Conservation (phyloP, 2,329 filamentous ascomycete species). For the Talaromyces piceae region DNA sequence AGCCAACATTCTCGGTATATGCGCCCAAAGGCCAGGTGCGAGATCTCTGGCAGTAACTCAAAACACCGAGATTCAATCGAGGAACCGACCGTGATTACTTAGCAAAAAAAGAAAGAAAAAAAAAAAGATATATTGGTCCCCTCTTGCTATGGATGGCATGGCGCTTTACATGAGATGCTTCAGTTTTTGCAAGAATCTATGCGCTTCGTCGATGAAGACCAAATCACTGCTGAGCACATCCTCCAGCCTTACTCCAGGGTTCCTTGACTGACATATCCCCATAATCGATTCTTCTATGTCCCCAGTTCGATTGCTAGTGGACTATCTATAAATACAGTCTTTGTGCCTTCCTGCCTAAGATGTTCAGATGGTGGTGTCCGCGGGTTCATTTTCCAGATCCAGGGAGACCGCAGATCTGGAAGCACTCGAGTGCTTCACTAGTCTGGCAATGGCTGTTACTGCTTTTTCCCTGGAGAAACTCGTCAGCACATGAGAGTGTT, state of each 20-base stretch:
- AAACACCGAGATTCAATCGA: neutral
- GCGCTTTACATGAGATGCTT: neutral
- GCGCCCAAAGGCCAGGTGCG: slow-evolving; percentile 2
- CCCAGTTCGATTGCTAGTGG: neutral
- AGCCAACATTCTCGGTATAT: neutral
- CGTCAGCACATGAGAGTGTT: no score
- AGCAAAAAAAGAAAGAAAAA: slow-evolving; percentile 5
- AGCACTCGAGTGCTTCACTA: neutral
- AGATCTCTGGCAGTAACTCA: slow-evolving; percentile 2
- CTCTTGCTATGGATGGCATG: neutral
- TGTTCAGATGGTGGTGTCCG: neutral
- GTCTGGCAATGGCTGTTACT: neutral
- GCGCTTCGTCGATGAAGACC: slow-evolving; percentile 4
- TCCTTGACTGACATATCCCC: neutral
- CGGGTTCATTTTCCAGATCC: slow-evolving; percentile 3
- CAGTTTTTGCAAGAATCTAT: neutral
- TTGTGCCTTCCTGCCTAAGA: neutral
- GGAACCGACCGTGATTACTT: neutral
- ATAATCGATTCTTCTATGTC: neutral
- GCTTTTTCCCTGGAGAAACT: neutral
- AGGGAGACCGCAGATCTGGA: slow-evolving; percentile 5
- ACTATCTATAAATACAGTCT: slow-evolving; percentile 1
- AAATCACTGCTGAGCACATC: neutral
- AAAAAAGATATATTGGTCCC: neutral
- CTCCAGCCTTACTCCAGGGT: neutral